Evolutionary conservation across 306 rosid species (phyloP), one percentile per base, ranked within the genome.

Genomic region (Sicyos edulis): DNA sequence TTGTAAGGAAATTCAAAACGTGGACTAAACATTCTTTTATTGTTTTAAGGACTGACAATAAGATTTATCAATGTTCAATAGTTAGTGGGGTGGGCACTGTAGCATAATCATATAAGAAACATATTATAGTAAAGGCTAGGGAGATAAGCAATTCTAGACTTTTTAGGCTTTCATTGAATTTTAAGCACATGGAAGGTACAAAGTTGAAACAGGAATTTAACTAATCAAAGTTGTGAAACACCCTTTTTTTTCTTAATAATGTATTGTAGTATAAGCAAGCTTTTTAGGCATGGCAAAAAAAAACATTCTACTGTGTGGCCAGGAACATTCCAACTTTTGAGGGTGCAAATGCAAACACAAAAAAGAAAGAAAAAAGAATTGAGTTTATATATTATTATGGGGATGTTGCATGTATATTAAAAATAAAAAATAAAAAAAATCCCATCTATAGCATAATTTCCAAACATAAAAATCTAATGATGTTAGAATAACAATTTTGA

Each of bases 201-300:
- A 59, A 32, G 67, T 32, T 61, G 0, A 59, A 11, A 26, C 1
- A 59, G 8, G 10, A 26, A 59, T 59, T 61, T 61, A 61, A 61
- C 20, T 61, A 61, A 15, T 2, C 67, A 32, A 61, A 32, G 14
- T 61, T 55, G 14, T 19, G 59, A 54, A 60, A 24, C 45, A 29
- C 10, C 0, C 12, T n/a, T 17, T n/a, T 29, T 5, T 45, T 19
- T 3, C 44, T 67, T 20, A 67, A 67, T 67, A 42, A 19, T 42
- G 42, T 3, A 3, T 20, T n/a, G n/a, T n/a, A n/a, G n/a, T n/a
- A n/a, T n/a, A 13, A 20, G 13, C 7, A 47, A 17, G 75, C 75
- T 70, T 77, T 77, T 58, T 60, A 58, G 29, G 75, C 80, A 21
- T 70, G 71, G n/a, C 21, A 26, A 47, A 47, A 20, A 32, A 24